Evolutionary conservation across 257 asterid genomes (phyloP).

Genomic region (Nicotiana obtusifolia): DNA sequence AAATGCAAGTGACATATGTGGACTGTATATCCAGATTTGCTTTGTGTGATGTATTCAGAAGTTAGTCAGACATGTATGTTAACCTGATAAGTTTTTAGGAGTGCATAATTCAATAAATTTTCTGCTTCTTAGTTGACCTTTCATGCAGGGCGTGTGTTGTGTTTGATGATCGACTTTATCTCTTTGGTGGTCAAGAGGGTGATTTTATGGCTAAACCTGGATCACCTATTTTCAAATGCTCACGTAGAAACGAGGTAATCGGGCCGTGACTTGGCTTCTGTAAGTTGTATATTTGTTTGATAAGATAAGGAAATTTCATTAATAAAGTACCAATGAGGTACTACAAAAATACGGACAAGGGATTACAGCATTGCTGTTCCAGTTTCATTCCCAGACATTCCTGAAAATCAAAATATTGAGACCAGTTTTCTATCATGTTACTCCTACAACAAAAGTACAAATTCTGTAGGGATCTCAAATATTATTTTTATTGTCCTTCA

Average conservation of each 20-base stretch:
- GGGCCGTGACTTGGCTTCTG: background rate
- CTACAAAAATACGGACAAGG: background rate
- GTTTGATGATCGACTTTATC: slow-evolving; percentile 55
- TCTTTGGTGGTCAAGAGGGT: slow-evolving; percentile 90
- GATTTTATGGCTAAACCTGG: slow-evolving; percentile 97
- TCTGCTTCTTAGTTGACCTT: slow-evolving; percentile 4
- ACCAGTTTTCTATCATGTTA: background rate
- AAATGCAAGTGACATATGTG: too few relatives aligned
- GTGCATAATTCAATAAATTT: background rate
- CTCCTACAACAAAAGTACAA: background rate
- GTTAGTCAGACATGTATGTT: background rate
- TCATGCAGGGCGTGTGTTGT: slow-evolving; percentile 76
- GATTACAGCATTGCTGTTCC: background rate
- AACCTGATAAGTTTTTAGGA: background rate
- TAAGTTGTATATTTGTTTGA: background rate
- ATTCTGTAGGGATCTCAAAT: background rate
- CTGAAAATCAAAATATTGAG: background rate
- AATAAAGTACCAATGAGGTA: background rate
- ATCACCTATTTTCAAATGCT: slow-evolving; percentile 86
- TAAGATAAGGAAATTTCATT: background rate
- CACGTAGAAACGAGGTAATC: slow-evolving; percentile 80
- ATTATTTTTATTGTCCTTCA: background rate
- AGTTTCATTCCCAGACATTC: background rate
- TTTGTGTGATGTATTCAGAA: background rate
- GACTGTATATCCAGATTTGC: background rate